Evolutionary conservation across 352 stramenopile genomes (phyloP).

Genomic region (Globisporangium viniferum): DNA sequence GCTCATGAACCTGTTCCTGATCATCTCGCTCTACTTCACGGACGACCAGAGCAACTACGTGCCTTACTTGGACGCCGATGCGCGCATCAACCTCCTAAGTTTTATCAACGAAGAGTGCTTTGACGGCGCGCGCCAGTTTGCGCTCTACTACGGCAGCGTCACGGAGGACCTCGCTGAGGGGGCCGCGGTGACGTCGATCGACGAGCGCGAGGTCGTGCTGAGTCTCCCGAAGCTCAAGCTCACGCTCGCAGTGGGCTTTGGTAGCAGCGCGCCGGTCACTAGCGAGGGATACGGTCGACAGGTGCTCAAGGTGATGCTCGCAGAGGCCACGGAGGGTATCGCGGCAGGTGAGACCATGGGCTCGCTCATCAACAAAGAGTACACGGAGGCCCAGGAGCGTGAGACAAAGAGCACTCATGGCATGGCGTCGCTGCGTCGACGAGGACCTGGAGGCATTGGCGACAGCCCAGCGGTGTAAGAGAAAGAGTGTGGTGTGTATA

Average conservation of each 20-base stretch:
- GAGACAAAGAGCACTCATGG: constrained; percentile 16
- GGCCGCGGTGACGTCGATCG: constrained; percentile 62
- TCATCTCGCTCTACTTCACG: constrained; percentile 75
- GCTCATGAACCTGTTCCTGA: constrained; percentile 84
- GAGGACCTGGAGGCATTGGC: constrained; percentile 10
- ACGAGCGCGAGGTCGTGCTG: constrained; percentile 77
- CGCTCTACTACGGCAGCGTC: constrained; percentile 83
- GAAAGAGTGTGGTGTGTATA: neutral
- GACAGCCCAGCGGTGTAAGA: constrained; percentile 1
- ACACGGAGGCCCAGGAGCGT: constrained; percentile 47
- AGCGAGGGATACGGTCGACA: constrained; percentile 68
- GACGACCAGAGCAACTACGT: constrained; percentile 60
- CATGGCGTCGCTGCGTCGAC: constrained; percentile 44
- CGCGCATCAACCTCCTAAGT: constrained; percentile 56
- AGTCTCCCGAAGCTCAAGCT: constrained; percentile 80
- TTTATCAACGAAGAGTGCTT: constrained; percentile 81
- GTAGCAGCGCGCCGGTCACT: constrained; percentile 65
- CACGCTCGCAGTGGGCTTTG: constrained; percentile 82
- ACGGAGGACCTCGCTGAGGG: constrained; percentile 69
- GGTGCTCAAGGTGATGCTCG: constrained; percentile 67
- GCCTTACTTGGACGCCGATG: constrained; percentile 75
- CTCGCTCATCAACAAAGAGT: constrained; percentile 69
- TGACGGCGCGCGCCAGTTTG: constrained; percentile 67
- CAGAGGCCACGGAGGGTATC: constrained; percentile 56
- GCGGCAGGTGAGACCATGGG: constrained; percentile 71